Percentiles rank a stretch among this genome's conserved stretches.
Conservation (phyloP, 257 asterid genomes). For the Capsicum baccatum region DNA sequence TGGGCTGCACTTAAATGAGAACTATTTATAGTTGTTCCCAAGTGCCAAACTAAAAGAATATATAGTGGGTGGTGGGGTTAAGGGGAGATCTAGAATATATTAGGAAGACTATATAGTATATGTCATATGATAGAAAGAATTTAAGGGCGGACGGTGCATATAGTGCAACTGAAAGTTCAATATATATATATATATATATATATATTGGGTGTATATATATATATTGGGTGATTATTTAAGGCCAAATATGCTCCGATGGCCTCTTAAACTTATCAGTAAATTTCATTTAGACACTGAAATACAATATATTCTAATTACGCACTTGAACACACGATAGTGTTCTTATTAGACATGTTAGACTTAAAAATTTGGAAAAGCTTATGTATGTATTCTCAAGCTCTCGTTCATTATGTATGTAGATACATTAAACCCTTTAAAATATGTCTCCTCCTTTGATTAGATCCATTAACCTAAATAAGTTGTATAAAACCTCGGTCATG, state of each 20-base stretch:
- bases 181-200: too few relatives aligned
- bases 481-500: neutral
- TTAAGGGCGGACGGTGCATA: neutral
- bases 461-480: neutral
- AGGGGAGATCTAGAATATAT: neutral
- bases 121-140: neutral
- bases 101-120: neutral
- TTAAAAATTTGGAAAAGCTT: neutral
- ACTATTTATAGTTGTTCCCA: neutral
- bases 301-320: neutral
- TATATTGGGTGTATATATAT: too few relatives aligned
- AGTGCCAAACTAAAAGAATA: neutral
- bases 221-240: too few relatives aligned
- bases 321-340: neutral
- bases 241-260: neutral
- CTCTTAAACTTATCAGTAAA: neutral
- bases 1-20: constrained; percentile 3
- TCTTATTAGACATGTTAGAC: neutral
- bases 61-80: neutral
- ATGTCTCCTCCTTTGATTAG: neutral
- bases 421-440: neutral
- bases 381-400: accelerated
- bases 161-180: too few relatives aligned
- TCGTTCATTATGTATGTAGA: neutral
- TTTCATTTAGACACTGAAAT: neutral